Conservation (phyloP, 2,329 filamentous ascomycete genomes). For the Grosmannia penicillata region DNA sequence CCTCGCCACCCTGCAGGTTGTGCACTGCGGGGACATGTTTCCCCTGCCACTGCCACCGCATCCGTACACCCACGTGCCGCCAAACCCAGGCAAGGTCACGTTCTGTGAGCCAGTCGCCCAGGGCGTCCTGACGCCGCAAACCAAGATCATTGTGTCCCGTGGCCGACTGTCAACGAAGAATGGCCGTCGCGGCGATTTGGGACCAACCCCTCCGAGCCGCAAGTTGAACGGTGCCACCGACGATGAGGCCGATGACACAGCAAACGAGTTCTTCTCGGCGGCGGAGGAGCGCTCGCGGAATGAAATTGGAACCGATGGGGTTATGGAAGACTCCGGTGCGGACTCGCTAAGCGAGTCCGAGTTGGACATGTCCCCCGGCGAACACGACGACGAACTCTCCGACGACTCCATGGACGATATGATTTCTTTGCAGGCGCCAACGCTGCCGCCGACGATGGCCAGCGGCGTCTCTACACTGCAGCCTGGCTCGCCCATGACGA, state of each 20-base stretch:
- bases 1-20: constrained; percentile 54
- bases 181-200: constrained; percentile 4
- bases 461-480: constrained; percentile 70
- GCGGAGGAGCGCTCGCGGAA: constrained; percentile 61
- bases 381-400: constrained; percentile 57
- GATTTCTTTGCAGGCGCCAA: constrained; percentile 74
- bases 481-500: constrained; percentile 64
- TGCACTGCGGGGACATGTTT: constrained; percentile 72
- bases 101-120: constrained; percentile 93
- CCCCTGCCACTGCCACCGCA: constrained; percentile 67
- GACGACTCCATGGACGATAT: constrained; percentile 89
- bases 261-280: constrained; percentile 85
- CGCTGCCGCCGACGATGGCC: constrained; percentile 59
- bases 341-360: constrained; percentile 20
- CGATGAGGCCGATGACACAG: constrained; percentile 58
- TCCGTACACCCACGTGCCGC: constrained; percentile 70
- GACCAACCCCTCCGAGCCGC: constrained; percentile 47
- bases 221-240: constrained; percentile 43
- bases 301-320: constrained; percentile 40
- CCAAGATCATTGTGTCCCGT: constrained; percentile 68
- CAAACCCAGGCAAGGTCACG: constrained; percentile 73
- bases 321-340: constrained; percentile 15
- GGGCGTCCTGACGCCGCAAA: constrained; percentile 60
- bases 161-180: constrained; percentile 43
- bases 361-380: constrained; percentile 43